Base-by-base conservation (phyloP, 2,329 filamentous ascomycete species). In the Trichoderma polysporum region DNA sequence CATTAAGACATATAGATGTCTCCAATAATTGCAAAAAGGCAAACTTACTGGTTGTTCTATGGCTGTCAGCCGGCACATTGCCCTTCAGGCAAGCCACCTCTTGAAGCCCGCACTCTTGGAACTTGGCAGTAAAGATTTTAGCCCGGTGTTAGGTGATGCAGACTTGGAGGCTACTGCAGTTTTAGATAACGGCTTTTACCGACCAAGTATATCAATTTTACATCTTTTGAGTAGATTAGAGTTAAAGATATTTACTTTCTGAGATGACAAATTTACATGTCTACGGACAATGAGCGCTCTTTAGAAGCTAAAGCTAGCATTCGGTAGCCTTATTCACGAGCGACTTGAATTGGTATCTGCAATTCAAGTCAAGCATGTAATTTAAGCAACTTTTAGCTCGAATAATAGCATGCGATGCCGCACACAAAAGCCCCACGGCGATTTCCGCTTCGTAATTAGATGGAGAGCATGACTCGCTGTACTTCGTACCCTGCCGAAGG, bases 41-140 rank as follows among this genome's bases (percentile, higher is more conserved):
- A 79, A 79, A 58, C 82, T 82, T 67, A 82, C 78, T 0, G 80
- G 80, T 7, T 75, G 80, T 7, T 75, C 72, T 3, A 76, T 78
- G 2, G 68, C 71, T 2, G 78, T 81, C 0, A 80, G 80, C 2
- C 68, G 75, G 5, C 72, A 75, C 4, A 79, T 82, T 54, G 78
- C 75, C 3, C 68, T 69, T 1, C 73, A 71, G 27, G 77, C 79
- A 2, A 78, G 74, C 0, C 22, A 47, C 17, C 27, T 35, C 19
- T 73, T 82, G 19, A 82, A 81, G 68, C 79, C 79, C 7, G 74
- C 78, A 2, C 72, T 80, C 2, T n/a, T 69, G 2, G 68, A 69
- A 70, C 81, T 81, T 4, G 81, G 81, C 8, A 80, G 80, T 8
- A 82, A 82, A 69, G 76, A 75, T 17, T 76, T 75, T 9, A 72